Conservation (phyloP, 2,329 filamentous ascomycete species). For the Ophiocordyceps camponoti-rufipedis region DNA sequence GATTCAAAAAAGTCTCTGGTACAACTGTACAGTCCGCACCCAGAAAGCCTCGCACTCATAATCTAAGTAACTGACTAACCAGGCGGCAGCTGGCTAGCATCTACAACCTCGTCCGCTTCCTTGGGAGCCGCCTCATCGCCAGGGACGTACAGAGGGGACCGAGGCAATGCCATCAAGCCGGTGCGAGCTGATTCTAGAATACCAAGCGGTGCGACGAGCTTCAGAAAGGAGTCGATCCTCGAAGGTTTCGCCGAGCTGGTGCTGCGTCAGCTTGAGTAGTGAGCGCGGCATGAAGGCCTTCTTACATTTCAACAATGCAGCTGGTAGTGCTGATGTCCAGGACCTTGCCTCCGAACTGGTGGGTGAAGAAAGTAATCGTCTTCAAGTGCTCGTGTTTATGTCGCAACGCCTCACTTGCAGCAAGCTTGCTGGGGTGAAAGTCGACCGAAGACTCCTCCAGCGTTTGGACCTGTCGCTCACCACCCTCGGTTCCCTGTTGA, state of each 20-base stretch:
- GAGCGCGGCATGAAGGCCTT: slow-evolving; percentile 6
- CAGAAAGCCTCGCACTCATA: too few relatives aligned
- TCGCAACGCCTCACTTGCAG: slow-evolving; percentile 71
- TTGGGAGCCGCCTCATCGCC: slow-evolving; percentile 54
- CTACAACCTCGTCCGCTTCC: slow-evolving; percentile 87
- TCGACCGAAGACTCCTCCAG: slow-evolving; percentile 37
- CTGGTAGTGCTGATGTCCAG: slow-evolving; percentile 96
- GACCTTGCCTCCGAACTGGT: slow-evolving; percentile 96
- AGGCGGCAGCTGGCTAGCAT: slow-evolving; percentile 82
- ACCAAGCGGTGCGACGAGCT: slow-evolving; percentile 83
- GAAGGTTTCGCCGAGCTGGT: slow-evolving; percentile 72
- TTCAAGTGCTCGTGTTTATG: slow-evolving; percentile 97
- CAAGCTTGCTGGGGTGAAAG: slow-evolving; percentile 80
- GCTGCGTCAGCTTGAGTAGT: slow-evolving; percentile 6
- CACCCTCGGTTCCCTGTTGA: slow-evolving; percentile 16
- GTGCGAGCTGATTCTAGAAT: slow-evolving; percentile 92
- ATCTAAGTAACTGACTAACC: slow-evolving; percentile 33
- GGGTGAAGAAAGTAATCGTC: slow-evolving; percentile 87
- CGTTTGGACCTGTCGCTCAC: slow-evolving; percentile 16
- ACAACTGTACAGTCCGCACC: too few relatives aligned
- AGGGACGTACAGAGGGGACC: slow-evolving; percentile 67
- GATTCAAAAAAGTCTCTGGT: too few relatives aligned
- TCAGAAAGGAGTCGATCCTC: slow-evolving; percentile 94
- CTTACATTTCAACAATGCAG: slow-evolving; percentile 94
- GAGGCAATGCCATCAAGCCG: slow-evolving; percentile 89